These are phyloP conservation scores for Magnusiomyces sp. DNA, from an alignment of 1,139 yeast species.

Conservation along the genomic window DNA sequence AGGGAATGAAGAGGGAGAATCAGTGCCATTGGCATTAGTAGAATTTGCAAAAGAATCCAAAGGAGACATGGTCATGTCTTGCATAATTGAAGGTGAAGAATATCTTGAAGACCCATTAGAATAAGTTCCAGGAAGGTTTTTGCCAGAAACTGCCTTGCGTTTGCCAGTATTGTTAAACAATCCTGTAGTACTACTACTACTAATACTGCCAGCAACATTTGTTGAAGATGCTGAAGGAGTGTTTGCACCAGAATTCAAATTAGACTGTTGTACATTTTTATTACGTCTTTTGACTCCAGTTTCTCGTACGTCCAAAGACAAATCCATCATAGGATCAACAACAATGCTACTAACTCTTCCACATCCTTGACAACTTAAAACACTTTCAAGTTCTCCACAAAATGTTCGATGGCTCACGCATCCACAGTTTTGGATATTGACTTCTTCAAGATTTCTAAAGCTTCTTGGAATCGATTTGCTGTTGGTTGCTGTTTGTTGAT, in stretches of 20 bases:
- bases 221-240: background rate
- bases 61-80: background rate
- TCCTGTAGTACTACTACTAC: background rate
- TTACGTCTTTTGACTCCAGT: background rate
- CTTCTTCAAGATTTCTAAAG: slow-evolving; percentile 8
- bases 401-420: slow-evolving; percentile 80
- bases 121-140: background rate
- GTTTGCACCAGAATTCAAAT: background rate
- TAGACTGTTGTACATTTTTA: background rate
- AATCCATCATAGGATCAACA: slow-evolving; percentile 81
- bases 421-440: slow-evolving; percentile 38
- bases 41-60: background rate
- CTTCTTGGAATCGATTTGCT: slow-evolving; percentile 1
- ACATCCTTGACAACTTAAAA: slow-evolving; percentile 68
- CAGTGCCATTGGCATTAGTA: background rate
- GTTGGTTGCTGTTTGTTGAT: too few species aligned
- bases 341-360: slow-evolving; percentile 51
- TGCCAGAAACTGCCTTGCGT: slow-evolving; percentile 3
- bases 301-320: slow-evolving; percentile 54
- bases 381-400: slow-evolving; percentile 64
- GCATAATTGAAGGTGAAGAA: too few species aligned
- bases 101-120: background rate
- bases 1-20: background rate
- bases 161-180: background rate
- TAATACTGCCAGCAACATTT: background rate